These are phyloP conservation scores for Russula olivacea DNA, from an alignment of 768 basidiomycete species.

Conservation along the genomic window DNA sequence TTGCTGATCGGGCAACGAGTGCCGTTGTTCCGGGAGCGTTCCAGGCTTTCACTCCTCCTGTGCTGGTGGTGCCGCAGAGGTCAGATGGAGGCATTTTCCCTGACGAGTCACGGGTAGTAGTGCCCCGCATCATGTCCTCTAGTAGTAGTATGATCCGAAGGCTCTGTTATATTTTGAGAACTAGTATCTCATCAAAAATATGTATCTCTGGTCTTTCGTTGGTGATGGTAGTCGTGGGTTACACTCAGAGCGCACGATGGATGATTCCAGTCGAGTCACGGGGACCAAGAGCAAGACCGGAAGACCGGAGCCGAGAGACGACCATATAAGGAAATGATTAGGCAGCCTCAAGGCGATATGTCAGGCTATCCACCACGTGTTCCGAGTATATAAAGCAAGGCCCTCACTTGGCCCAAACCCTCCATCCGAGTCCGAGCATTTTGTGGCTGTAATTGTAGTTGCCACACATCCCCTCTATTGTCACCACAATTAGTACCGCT, in stretches of 20 bases:
- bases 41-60: neutral
- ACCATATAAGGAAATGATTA: neutral
- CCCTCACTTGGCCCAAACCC: neutral
- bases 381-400: neutral
- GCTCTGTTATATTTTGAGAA: neutral
- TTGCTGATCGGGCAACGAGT: neutral
- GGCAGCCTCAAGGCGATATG: neutral
- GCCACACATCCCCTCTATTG: neutral
- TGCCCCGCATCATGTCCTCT: neutral
- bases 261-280: neutral
- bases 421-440: neutral
- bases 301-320: neutral
- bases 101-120: constrained; percentile 1
- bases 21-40: neutral
- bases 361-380: neutral
- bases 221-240: neutral
- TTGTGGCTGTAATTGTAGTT: neutral
- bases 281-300: neutral
- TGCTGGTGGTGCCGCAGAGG: neutral
- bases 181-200: neutral
- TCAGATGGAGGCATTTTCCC: constrained; percentile 5
- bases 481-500: neutral
- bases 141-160: neutral
- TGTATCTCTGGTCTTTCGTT: neutral
- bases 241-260: neutral